Conservation (phyloP, 1,139 yeast species). For the Arxiozyma bovina region DNA sequence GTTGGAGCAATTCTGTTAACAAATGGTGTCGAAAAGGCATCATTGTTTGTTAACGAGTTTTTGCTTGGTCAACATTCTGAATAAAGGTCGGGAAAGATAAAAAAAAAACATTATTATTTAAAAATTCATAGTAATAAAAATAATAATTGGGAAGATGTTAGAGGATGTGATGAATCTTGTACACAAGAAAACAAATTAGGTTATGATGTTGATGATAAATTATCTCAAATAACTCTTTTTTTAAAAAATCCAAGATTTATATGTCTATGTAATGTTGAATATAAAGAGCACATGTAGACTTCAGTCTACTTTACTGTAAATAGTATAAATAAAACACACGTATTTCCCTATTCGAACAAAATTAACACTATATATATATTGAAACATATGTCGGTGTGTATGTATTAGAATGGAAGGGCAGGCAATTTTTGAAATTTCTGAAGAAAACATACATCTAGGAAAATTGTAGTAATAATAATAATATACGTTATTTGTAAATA, state of each 20-base stretch:
- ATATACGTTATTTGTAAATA: too few species aligned
- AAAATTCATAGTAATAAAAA: not conserved
- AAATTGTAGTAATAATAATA: too few species aligned
- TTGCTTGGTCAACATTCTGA: not conserved
- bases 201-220: not conserved
- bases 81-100: not conserved
- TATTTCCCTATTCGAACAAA: not conserved
- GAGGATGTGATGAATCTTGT: not conserved
- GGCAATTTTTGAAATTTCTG: too few species aligned
- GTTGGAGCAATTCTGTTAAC: constrained; percentile 70
- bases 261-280: not conserved
- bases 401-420: too few species aligned
- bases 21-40: constrained; percentile 56
- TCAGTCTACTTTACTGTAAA: not conserved
- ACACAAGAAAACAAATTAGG: not conserved
- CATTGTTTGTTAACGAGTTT: constrained; percentile 37
- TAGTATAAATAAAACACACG: not conserved
- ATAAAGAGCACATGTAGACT: not conserved
- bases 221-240: not conserved
- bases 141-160: not conserved
- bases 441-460: too few species aligned
- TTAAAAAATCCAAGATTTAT: not conserved
- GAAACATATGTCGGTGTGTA: not conserved
- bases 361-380: not conserved
- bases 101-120: not conserved